Evolutionary conservation across 345 rosid species (phyloP).

Genomic region (Linum lewisii): DNA sequence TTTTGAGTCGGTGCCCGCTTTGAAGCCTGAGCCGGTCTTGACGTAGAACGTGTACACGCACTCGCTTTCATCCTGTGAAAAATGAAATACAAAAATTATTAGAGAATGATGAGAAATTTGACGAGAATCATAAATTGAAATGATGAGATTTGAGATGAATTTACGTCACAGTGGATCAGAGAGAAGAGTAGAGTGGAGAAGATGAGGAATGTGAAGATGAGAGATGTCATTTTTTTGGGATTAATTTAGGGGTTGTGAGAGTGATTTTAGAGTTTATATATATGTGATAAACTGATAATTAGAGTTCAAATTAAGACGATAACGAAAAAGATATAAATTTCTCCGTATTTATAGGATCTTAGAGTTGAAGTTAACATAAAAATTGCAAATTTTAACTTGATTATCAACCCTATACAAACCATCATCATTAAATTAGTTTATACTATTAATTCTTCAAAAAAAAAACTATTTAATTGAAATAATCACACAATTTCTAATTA

Average conservation of each 20-base stretch:
- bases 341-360: too few relatives aligned
- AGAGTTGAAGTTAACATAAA: too few relatives aligned
- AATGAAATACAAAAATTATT: not conserved
- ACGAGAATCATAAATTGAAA: not conserved
- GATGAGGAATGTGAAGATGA: not conserved
- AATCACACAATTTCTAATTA: too few relatives aligned
- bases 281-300: not conserved
- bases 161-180: not conserved
- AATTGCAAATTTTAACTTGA: too few relatives aligned
- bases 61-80: not conserved
- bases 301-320: too few relatives aligned
- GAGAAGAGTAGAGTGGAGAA: not conserved
- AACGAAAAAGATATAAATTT: too few relatives aligned
- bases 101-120: not conserved
- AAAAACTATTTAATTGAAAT: too few relatives aligned
- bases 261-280: not conserved
- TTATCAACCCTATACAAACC: too few relatives aligned
- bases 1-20: conserved; percentile 36
- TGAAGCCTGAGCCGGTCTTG: conserved; percentile 28
- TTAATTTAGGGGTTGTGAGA: not conserved
- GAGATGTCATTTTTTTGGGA: not conserved
- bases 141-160: not conserved
- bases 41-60: conserved; percentile 36
- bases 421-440: too few relatives aligned
- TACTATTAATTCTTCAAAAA: too few relatives aligned